Conservation (phyloP, 768 basidiomycete genomes). For the Suillus subluteus region DNA sequence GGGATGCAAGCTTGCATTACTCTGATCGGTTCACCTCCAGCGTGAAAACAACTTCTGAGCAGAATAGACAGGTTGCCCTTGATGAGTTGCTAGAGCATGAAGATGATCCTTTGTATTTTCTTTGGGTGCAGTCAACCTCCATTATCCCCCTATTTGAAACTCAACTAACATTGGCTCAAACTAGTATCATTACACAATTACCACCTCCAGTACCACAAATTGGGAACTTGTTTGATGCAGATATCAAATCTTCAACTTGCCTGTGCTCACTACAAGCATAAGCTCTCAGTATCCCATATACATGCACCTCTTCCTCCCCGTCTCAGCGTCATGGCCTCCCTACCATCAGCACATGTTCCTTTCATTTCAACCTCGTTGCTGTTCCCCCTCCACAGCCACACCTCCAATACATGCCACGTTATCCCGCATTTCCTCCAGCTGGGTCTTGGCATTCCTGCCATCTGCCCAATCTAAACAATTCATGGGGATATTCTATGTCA, state of each 20-base stretch:
- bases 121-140: neutral
- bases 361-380: slow-evolving; percentile 19
- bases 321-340: slow-evolving; percentile 27
- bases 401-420: slow-evolving; percentile 20
- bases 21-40: slow-evolving; percentile 63
- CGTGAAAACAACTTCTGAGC: slow-evolving; percentile 57
- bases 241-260: too few relatives aligned
- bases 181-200: slow-evolving; percentile 15
- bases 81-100: too few relatives aligned
- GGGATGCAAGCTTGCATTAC: slow-evolving; percentile 46
- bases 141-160: slow-evolving; percentile 29
- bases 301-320: slow-evolving; percentile 13
- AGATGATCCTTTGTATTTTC: too few relatives aligned
- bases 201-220: neutral
- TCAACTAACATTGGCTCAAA: neutral
- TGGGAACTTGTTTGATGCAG: neutral
- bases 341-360: slow-evolving; percentile 26
- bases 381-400: slow-evolving; percentile 3
- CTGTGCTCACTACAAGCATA: too few relatives aligned
- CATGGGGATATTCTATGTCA: slow-evolving; percentile 15
- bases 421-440: slow-evolving; percentile 52
- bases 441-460: slow-evolving; percentile 52
- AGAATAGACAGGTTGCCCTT: neutral
- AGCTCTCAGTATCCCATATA: too few relatives aligned
- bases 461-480: slow-evolving; percentile 19